These are phyloP conservation scores for Artemisia princeps DNA, from an alignment of 140 eudicot species.

Conservation along the genomic window DNA sequence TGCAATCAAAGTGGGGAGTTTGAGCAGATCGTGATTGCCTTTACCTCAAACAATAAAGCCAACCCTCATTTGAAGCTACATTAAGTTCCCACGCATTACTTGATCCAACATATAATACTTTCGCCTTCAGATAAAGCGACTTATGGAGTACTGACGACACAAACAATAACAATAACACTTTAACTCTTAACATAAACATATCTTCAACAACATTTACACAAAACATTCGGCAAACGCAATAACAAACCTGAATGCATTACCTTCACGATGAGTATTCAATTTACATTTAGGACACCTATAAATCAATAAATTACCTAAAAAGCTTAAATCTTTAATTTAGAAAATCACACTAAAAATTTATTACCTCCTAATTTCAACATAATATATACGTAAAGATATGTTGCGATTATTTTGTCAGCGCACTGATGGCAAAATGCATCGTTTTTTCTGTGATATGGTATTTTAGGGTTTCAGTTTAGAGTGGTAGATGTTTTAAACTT, in stretches of 20 bases:
- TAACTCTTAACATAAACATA: neutral
- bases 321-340: too few relatives aligned
- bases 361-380: too few relatives aligned
- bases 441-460: too few relatives aligned
- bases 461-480: too few relatives aligned
- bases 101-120: slow-evolving; percentile 35
- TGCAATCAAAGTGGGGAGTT: slow-evolving; percentile 80
- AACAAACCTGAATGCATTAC: slow-evolving; percentile 91
- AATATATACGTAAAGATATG: too few relatives aligned
- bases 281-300: slow-evolving; percentile 91
- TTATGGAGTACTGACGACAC: slow-evolving; percentile 64
- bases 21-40: slow-evolving; percentile 75
- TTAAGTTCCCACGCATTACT: slow-evolving; percentile 41
- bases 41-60: slow-evolving; percentile 80
- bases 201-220: neutral
- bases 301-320: neutral
- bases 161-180: slow-evolving; percentile 17
- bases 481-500: too few relatives aligned
- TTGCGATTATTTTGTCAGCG: too few relatives aligned
- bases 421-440: too few relatives aligned
- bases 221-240: slow-evolving; percentile 4
- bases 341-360: too few relatives aligned
- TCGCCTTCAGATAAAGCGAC: slow-evolving; percentile 67
- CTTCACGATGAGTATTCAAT: slow-evolving; percentile 79
- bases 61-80: slow-evolving; percentile 49